Conservation (phyloP, 805 yeast genomes). For the Candida golubevii region DNA sequence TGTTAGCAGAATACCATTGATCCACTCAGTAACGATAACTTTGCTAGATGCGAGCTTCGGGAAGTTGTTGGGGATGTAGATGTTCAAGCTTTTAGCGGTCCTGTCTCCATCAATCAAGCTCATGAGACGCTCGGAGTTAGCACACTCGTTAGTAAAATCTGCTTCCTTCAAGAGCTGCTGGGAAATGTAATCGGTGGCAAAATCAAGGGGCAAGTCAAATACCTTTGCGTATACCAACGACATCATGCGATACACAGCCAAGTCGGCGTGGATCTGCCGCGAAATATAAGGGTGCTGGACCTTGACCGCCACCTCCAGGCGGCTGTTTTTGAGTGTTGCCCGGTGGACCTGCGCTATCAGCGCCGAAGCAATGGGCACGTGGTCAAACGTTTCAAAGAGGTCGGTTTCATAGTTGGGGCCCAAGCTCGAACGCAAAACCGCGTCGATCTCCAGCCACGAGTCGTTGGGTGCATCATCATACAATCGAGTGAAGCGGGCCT, state of each 20-base stretch:
- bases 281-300: constrained; percentile 62
- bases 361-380: constrained; percentile 67
- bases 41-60: constrained; percentile 42
- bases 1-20: constrained; percentile 62
- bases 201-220: constrained; percentile 61
- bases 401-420: constrained; percentile 39
- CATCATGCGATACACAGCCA: constrained; percentile 50
- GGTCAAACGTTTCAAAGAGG: constrained; percentile 45
- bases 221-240: constrained; percentile 51
- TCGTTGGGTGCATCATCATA: constrained; percentile 70
- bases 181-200: constrained; percentile 54
- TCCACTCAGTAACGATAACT: constrained; percentile 69
- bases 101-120: constrained; percentile 39
- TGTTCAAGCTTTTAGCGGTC: constrained; percentile 31
- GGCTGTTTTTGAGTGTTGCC: constrained; percentile 37
- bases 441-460: constrained; percentile 44
- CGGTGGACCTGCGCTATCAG: constrained; percentile 69
- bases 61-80: constrained; percentile 55
- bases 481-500: constrained; percentile 49
- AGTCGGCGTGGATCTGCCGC: constrained; percentile 58
- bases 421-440: constrained; percentile 33
- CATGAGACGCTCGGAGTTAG: constrained; percentile 45
- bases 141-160: constrained; percentile 53
- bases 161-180: constrained; percentile 57
- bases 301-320: constrained; percentile 52